phyloP scores from a whole-genome alignment of 176 grass and related monocot genomes.

The Aegilops bicornis region DNA sequence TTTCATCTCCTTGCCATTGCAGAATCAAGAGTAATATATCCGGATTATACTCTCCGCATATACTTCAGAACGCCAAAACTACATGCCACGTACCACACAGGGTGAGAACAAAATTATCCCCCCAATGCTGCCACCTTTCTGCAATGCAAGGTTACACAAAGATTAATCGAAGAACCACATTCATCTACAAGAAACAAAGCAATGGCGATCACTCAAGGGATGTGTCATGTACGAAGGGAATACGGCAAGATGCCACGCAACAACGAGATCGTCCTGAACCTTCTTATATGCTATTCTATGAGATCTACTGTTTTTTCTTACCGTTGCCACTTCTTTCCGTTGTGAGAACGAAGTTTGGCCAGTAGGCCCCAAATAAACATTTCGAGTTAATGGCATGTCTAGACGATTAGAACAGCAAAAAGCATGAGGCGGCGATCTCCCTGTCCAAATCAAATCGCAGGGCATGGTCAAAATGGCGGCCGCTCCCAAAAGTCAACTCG shows the following conservation, averaged over 20 bases:
- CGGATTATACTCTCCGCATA: slow-evolving; percentile 17
- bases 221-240: not conserved
- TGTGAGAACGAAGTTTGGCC: not conserved
- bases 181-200: not conserved
- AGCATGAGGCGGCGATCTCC: slow-evolving; percentile 2
- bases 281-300: not conserved
- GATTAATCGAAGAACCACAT: slow-evolving; percentile 18
- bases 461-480: slow-evolving; percentile 1
- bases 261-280: not conserved
- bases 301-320: slow-evolving; percentile 23
- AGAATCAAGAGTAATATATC: slow-evolving; percentile 21
- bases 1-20: slow-evolving; percentile 63
- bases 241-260: not conserved
- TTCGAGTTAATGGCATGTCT: not conserved
- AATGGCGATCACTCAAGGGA: not conserved
- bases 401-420: slow-evolving; percentile 19
- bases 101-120: not conserved
- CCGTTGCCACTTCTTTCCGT: not conserved
- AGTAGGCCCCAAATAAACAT: not conserved
- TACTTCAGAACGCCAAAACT: slow-evolving; percentile 5
- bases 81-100: slow-evolving; percentile 20
- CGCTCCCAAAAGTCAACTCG: slow-evolving; percentile 34
- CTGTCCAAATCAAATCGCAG: slow-evolving; percentile 3
- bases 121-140: slow-evolving; percentile 29
- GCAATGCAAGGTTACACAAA: slow-evolving; percentile 34